Base-by-base conservation (phyloP, 1,284 basidiomycete species). In the Sphagnurus paluster region DNA sequence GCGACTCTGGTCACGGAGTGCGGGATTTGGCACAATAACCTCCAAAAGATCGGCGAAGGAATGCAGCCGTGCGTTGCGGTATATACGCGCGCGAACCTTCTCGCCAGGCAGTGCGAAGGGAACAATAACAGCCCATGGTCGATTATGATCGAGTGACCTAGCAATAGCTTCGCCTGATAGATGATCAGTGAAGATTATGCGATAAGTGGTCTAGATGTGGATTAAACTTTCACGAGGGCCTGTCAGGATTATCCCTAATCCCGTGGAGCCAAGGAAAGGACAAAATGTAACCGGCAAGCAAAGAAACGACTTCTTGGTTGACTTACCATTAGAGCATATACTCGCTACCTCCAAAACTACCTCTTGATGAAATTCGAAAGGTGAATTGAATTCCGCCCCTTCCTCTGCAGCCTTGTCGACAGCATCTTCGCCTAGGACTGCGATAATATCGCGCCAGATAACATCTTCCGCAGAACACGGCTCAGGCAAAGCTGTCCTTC, bases 61-160 rank as follows among this genome's bases (percentile, higher is more conserved):
- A 62, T 89, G 79, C 50, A 90, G 70, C 28, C 82, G 75, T 4
- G 75, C 72, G 47, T 79, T 74, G 36, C 83, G 79, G 60, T 85
- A 88, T 0, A 96, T 74, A 49, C 81, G 79, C 2, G 80, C 85
- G 28, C 78, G 76, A 34, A 95, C 80, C 19, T 68, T 78, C 66
- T 98, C 94, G 9, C 84, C 85, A 0, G 93, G 90, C 13, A 97
- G 75, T 3, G 84, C 80, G 56, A 93, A 90, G 0, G 93, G 94
- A 0, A 89, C 79, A 23, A 91, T 73, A 26, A 96, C 71, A 0
- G 85, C 84, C 90, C 93, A 96, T 30, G 82, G 76, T 2, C 72
- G 73, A 40, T 71, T 67, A 0, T 69, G 62, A 1, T 67, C 65
- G 0, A 76, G 71, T 13, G 77, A 72, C 13, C 80, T 55, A 1